Conservation (phyloP, 257 asterid species). For the Linderniella brevidens region DNA sequence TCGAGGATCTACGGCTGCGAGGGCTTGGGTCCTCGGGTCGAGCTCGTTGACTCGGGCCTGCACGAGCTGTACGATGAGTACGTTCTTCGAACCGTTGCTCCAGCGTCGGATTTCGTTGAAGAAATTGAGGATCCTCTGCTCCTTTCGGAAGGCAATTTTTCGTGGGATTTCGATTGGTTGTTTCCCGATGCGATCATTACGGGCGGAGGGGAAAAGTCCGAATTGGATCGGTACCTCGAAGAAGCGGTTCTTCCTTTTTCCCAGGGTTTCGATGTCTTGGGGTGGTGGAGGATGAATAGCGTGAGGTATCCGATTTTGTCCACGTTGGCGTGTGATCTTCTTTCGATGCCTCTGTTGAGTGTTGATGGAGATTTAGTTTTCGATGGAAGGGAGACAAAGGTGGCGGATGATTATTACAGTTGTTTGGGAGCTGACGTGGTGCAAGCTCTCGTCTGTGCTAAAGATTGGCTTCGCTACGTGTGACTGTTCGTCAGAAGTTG, state of each 20-base stretch:
- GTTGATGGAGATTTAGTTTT: conserved; percentile 40
- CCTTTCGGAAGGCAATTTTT: conserved; percentile 22
- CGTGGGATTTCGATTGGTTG: conserved; percentile 32
- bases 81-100: conserved; percentile 20
- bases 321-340: conserved; percentile 57
- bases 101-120: conserved; percentile 14
- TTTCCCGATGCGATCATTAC: conserved; percentile 34
- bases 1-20: conserved; percentile 35
- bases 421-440: conserved; percentile 28
- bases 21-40: conserved; percentile 24
- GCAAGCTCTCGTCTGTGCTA: conserved; percentile 54
- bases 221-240: conserved; percentile 50
- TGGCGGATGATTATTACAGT: conserved; percentile 28
- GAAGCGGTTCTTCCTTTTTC: conserved; percentile 42
- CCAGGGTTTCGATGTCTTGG: conserved; percentile 65
- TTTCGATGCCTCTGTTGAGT: conserved; percentile 58
- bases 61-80: conserved; percentile 33
- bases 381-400: conserved; percentile 23
- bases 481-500: too few relatives aligned
- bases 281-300: conserved; percentile 66
- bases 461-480: conserved; percentile 61
- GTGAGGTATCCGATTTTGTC: conserved; percentile 45
- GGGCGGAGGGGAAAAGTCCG: conserved; percentile 35
- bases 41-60: conserved; percentile 31
- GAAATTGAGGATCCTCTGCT: conserved; percentile 17